Evolutionary conservation across 1,284 basidiomycete species (phyloP), one percentile per base, ranked within the genome.

Genomic region (Cutaneotrichosporon dermatis): DNA sequence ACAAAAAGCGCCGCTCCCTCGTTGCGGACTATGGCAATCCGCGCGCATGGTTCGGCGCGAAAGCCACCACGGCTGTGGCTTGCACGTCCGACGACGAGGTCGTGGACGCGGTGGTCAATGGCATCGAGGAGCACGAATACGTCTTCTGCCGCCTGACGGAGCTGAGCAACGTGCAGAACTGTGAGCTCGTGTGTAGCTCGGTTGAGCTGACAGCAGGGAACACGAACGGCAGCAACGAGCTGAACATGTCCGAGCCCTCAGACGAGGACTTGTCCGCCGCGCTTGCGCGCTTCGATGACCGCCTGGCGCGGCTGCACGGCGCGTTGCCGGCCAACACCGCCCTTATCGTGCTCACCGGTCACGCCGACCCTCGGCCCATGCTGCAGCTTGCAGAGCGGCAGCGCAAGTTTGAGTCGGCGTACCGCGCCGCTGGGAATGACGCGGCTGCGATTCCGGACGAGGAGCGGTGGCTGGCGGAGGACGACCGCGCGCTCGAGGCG

Each of bases 21-120:
- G 86, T 92, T 0, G 86, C 92, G 37, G 92, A 95, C 71, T 87
- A 90, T 68, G 89, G 91, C 11, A 89, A 90, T 70, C 88, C 90
- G 0, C 79, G 80, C 3, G 83, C 84, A 36, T 90, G 90, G 86
- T 88, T 91, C 69, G 90, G 89, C 5, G 80, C 84, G 46, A 92
- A 90, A 73, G 90, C 90, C 5, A 87, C 82, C 12, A 88, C 87
- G 3, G 83, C 84, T 13, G 79, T 91, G 13, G 83, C 83, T 12
- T 94, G 91, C 70, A 82, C 82, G 62, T 83, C 72, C 39, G 92
- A 96, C 71, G 84, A 84, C 5, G 89, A 93, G 69, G 79, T 82
- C 0, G 71, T 90, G 33, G 80, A 86, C 15, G 85, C 84, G 0
- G 51, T 94, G 42, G 57, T 87, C 48, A 81, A 85, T 42, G 81